Base-by-base conservation (phyloP, 208 protist species). In the Zelonia costaricensis region DNA sequence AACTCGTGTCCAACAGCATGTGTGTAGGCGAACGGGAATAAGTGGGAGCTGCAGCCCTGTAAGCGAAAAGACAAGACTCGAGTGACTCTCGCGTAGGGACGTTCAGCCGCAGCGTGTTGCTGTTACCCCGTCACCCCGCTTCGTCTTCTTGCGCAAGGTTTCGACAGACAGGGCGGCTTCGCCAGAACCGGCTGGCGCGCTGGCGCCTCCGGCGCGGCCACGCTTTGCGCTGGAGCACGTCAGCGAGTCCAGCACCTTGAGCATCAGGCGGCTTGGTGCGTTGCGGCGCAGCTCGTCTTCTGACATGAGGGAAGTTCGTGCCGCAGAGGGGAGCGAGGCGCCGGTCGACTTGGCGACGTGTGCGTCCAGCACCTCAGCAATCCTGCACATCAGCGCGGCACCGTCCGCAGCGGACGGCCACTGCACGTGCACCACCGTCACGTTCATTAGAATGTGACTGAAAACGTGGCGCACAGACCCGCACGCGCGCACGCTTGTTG, bases 371-470 rank as follows among this genome's bases (percentile, higher is more conserved):
- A 60, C 62, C 13, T 46, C 35, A 4, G 44, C 62, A 1, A 76
- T 43, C 8, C 43, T 49, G 15, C n/a, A 4, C 13, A 61, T 30
- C 27, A 74, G 30, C 22, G 76, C 55, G 3, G 40, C 51, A 22
- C 2, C 45, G 36, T 49, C 39, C 2, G 23, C 36, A n/a, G 30
- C 31, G 25, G 40, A 49, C 35, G 57, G 27, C 85, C 82, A 88
- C 18, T 42, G 39, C 27, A 79, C 80, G 54, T 86, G 80, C 51
- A 76, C 81, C 47, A 92, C 74, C 9, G 68, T 36, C 25, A 94
- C 84, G n/a, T 73, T 54, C 84, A 95, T 89, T 13, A 81, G 52
- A 70, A 92, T 92, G 62, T 95, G 85, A 23, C 85, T 91, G 67
- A 95, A 92, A 48, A 95, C 78, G 67, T 95, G 89, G 8, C 66